phyloP scores from a whole-genome alignment of 2,329 filamentous ascomycete genomes.

The Ceratocystis lukuohia region DNA sequence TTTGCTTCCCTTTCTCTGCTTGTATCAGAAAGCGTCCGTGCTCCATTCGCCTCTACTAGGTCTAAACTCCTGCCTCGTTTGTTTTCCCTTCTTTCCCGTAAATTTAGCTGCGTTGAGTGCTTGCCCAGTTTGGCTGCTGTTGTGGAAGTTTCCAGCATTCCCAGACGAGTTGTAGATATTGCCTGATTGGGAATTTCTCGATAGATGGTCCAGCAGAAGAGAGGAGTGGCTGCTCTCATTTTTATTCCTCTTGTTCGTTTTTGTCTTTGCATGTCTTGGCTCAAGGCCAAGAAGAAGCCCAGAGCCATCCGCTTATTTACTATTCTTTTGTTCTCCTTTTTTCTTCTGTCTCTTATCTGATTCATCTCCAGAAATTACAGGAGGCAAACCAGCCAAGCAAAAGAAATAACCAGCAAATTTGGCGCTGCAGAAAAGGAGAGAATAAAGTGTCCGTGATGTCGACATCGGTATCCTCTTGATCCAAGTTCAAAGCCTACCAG shows the following conservation, averaged over 20 bases:
- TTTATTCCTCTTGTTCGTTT: neutral
- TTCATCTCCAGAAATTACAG: neutral
- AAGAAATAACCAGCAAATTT: neutral
- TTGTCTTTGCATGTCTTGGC: neutral
- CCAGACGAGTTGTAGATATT: neutral
- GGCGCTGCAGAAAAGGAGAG: neutral
- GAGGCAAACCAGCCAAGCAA: neutral
- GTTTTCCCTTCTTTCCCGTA: neutral
- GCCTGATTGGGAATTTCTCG: neutral
- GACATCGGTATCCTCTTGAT: neutral
- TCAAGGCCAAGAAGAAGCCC: neutral
- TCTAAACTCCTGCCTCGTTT: neutral
- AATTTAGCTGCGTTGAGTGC: neutral
- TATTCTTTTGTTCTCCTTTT: neutral
- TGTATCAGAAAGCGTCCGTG: slow-evolving; percentile 8
- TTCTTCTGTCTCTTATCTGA: neutral
- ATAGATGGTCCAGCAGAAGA: neutral
- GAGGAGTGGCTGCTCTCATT: neutral
- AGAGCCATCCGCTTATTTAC: neutral
- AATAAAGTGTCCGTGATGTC: neutral
- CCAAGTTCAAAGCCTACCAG: neutral
- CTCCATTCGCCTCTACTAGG: neutral
- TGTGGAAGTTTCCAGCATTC: neutral
- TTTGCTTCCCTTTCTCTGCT: neutral
- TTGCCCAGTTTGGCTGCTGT: neutral